Base-by-base conservation (phyloP, 2,329 filamentous ascomycete species). In the Teratosphaeria zuluensis region DNA sequence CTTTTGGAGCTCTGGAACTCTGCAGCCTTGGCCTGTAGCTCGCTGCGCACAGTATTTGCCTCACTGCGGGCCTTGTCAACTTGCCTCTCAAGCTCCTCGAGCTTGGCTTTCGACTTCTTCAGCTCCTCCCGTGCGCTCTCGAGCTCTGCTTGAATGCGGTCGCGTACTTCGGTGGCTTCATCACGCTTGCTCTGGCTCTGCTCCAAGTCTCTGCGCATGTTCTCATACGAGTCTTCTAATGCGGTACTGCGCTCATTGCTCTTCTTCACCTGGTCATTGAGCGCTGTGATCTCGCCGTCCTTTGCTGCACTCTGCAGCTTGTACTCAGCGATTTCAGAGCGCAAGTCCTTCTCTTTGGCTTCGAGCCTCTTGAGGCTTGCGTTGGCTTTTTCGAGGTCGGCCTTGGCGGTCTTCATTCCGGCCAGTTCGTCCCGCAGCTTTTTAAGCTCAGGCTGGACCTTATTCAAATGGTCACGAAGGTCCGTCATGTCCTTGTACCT, bases 401-500 rank as follows among this genome's bases (percentile, higher is more conserved):
- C 87, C 69, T 88, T 92, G 2, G 83, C 81, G 0, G 78, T 79
- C 72, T 90, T 92, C 35, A 97, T 78, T 48, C 86, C 82, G 0
- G 83, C 82, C 32, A 89, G 86, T 66, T 97, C 92, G 54, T 86
- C 84, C 7, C 90, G 84, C 21, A 97, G 79, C 52, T 78, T 86
- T 70, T 87, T 88, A 28, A 97, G 77, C 73, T 99, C 92, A 0
- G 90, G 88, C 68, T 96, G 92, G 0, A 88, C 83, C 71, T 94
- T 95, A 64, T 91, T 86, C 32, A 96, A 74, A 2, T 92, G 79
- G 61, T 92, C 88, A 21, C 87, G 83, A 53, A 96, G 77, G 31
- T 95, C 89, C 0, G 86, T 86, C 1, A 96, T 77, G 60, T 97
- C 92, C 72, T 91, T 95, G 77, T 91, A 97, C 32, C 94, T 82